phyloP scores from a whole-genome alignment of 2,329 filamentous ascomycete genomes.

The Ciborinia camelliae region DNA sequence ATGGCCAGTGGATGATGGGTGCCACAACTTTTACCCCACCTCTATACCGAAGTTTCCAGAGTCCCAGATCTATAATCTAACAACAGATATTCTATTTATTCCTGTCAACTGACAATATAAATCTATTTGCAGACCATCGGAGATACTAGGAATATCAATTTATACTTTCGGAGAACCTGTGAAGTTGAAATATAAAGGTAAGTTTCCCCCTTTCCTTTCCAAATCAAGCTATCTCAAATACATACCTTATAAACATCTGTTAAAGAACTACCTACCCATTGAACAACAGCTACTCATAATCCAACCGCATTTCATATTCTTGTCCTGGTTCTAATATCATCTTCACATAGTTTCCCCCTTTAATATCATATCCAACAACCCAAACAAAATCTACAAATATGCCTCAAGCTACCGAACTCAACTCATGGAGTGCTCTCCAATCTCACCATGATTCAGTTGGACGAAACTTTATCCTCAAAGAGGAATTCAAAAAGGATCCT shows the following conservation, averaged over 20 bases:
- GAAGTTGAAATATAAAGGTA: background rate
- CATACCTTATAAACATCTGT: background rate
- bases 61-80: too few relatives aligned
- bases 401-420: constrained; percentile 80
- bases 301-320: background rate
- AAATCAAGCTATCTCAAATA: too few relatives aligned
- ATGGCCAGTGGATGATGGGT: too few relatives aligned
- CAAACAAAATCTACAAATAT: constrained; percentile 45
- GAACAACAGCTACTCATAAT: background rate
- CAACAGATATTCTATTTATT: too few relatives aligned
- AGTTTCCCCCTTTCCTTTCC: background rate
- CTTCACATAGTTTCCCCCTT: background rate
- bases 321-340: background rate
- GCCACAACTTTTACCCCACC: too few relatives aligned
- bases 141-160: background rate
- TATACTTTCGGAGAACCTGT: background rate
- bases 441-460: constrained; percentile 82
- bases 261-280: background rate
- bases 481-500: constrained; percentile 85
- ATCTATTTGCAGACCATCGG: background rate
- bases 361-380: background rate
- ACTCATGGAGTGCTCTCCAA: constrained; percentile 87
- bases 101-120: background rate
- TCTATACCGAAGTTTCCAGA: too few relatives aligned
- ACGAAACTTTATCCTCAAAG: constrained; percentile 88